phyloP scores from a whole-genome alignment of 805 yeast genomes.

The Lipomyces yamadae region DNA sequence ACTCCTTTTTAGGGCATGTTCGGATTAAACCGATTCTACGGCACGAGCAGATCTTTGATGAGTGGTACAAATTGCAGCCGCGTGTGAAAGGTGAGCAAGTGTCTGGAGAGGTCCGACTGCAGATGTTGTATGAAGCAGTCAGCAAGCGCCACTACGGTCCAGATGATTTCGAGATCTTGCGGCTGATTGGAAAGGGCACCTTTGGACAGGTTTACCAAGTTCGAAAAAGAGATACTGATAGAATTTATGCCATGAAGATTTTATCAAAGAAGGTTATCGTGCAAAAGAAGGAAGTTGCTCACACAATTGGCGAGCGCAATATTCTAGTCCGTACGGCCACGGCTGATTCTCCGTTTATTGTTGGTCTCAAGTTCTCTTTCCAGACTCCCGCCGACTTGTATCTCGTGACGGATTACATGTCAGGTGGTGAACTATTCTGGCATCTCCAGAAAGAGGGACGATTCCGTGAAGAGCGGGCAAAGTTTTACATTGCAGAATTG shows the following conservation, averaged over 20 bases:
- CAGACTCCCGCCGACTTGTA: constrained; percentile 94
- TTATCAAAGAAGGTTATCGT: constrained; percentile 93
- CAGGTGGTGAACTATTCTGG: constrained; percentile 97
- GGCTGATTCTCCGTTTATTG: constrained; percentile 89
- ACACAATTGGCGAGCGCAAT: constrained; percentile 95
- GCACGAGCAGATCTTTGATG: constrained; percentile 53
- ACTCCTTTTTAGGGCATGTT: constrained; percentile 84
- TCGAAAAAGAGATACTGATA: constrained; percentile 81
- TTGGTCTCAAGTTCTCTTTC: constrained; percentile 92
- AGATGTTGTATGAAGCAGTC: constrained; percentile 71
- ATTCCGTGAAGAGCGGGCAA: constrained; percentile 90
- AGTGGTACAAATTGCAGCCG: constrained; percentile 76
- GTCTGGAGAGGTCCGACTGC: constrained; percentile 75
- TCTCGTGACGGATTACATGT: constrained; percentile 95
- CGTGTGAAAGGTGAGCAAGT: constrained; percentile 78
- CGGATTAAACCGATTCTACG: constrained; percentile 64
- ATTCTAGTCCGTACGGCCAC: constrained; percentile 91
- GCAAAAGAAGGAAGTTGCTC: constrained; percentile 96
- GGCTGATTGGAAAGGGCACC: constrained; percentile 93
- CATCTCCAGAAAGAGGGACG: constrained; percentile 96
- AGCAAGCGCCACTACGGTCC: constrained; percentile 86
- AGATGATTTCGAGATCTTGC: constrained; percentile 87
- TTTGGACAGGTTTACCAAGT: constrained; percentile 98
- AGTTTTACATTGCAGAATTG: constrained; percentile 95
- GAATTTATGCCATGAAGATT: constrained; percentile 97